A percentile compares a stretch with the other conserved stretches of the same genome.
These are phyloP conservation scores for Zygosaccharomyces bisporus DNA, from an alignment of 805 yeast species.

Conservation along the genomic window DNA sequence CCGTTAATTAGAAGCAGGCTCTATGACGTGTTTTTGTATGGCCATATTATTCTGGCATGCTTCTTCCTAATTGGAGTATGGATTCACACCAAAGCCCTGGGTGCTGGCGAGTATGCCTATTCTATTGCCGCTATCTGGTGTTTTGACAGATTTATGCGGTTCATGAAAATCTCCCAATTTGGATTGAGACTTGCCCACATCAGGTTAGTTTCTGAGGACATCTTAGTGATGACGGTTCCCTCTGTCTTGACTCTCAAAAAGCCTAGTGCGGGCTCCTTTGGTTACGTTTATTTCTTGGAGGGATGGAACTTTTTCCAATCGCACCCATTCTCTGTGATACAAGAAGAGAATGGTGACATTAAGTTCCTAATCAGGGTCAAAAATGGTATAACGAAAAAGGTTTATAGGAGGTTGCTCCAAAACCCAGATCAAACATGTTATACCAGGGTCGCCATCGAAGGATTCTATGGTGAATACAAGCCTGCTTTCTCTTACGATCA, in stretches of 20 bases:
- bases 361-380: conserved; percentile 39
- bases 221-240: conserved; percentile 39
- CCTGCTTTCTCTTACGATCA: conserved; percentile 37
- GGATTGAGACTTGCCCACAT: conserved; percentile 56
- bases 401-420: conserved; percentile 35
- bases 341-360: conserved; percentile 26
- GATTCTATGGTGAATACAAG: conserved; percentile 54
- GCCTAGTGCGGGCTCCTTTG: conserved; percentile 57
- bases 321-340: conserved; percentile 65
- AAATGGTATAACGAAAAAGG: conserved; percentile 52
- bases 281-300: conserved; percentile 50
- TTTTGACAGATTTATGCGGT: conserved; percentile 57
- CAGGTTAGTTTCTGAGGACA: conserved; percentile 25
- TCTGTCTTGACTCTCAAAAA: conserved; percentile 23
- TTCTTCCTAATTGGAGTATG: conserved; percentile 47
- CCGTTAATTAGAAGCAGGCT: conserved; percentile 43
- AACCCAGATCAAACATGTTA: conserved; percentile 35
- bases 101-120: conserved; percentile 50
- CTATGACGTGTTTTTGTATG: conserved; percentile 45
- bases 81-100: conserved; percentile 40
- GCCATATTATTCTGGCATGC: conserved; percentile 45
- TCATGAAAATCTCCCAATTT: conserved; percentile 50
- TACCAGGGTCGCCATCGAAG: conserved; percentile 48
- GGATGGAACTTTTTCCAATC: conserved; percentile 43
- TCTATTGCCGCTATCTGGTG: conserved; percentile 65